Evolutionary conservation across 352 stramenopile genomes (phyloP), one percentile per base, ranked within the genome.

Genomic region (Globisporangium viniferum): DNA sequence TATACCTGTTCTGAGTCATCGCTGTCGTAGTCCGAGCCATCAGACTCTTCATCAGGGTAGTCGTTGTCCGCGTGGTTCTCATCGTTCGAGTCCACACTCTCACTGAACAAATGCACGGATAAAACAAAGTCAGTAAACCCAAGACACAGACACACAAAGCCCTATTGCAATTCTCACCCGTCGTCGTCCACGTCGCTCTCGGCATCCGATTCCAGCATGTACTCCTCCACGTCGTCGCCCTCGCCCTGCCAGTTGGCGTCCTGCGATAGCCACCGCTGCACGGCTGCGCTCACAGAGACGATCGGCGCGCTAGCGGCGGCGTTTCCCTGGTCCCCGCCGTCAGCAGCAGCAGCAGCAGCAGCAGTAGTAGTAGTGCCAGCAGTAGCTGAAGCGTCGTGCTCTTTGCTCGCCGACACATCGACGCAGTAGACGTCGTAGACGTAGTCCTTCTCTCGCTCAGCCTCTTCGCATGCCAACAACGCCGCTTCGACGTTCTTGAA

Each of bases 371-470:
- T 3, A 12, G 18, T 51, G 44, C 35, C 31, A 3, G 29, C 12
- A 29, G 66, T 1, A n/a, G 9, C 18, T 18, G 56, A 44, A 35
- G 18, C 73, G 6, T 72, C 49, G 64, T 71, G 69, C 24, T 72
- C 49, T 35, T 81, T 69, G 57, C 75, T 90, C 6, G 81, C 78
- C 3, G 77, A 77, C 29, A 89, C 74, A 35, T 95, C 88, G 53
- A 95, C 79, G 56, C 88, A 94, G 75, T 95, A 95, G 20, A 95
- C 82, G 56, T 95, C 88, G 53, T 94, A 95, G 9, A 95, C 88
- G 53, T 81, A 95, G 60, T 92, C 80, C 51, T 93, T 95, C 64
- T 95, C 88, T 22, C 72, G 69, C 68, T 94, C 84, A 5, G 85
- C 80, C 41, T 86, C 73, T 71, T 95, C 88, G 68, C 88, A 95